Evolutionary conservation across 768 basidiomycete species (phyloP).

Genomic region (Auricularia sp.): DNA sequence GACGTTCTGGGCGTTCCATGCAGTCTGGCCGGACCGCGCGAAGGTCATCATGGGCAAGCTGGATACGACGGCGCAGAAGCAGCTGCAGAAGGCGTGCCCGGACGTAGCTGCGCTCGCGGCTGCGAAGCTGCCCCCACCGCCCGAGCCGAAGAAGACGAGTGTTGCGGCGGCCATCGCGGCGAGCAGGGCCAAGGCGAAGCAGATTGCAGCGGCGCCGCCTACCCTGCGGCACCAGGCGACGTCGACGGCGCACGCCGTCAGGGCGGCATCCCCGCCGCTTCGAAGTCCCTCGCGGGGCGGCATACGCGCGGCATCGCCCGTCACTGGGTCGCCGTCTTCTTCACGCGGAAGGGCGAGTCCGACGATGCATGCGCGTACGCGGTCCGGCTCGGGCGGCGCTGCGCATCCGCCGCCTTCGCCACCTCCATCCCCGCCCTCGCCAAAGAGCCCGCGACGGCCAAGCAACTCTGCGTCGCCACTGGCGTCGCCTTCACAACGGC

Average conservation of each 20-base stretch:
- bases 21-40: constrained; percentile 67
- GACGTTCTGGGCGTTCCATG: constrained; percentile 72
- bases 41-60: constrained; percentile 49
- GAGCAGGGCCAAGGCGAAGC: constrained; percentile 78
- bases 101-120: constrained; percentile 33
- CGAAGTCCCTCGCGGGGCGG: constrained; percentile 19
- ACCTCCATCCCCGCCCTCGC: constrained; percentile 10
- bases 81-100: constrained; percentile 80
- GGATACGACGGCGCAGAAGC: constrained; percentile 61
- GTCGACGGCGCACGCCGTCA: constrained; percentile 44
- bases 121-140: constrained; percentile 41
- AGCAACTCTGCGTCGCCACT: constrained; percentile 1
- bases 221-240: constrained; percentile 74
- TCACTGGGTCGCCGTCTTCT: constrained; percentile 32
- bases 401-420: constrained; percentile 6
- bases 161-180: constrained; percentile 83
- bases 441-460: constrained; percentile 3
- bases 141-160: constrained; percentile 62
- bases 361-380: constrained; percentile 36
- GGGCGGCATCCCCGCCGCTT: constrained; percentile 30
- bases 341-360: constrained; percentile 23
- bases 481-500: background rate
- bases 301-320: constrained; percentile 26
- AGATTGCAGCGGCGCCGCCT: constrained; percentile 73
- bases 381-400: constrained; percentile 27